Percentiles rank a stretch among this genome's conserved stretches.
These are phyloP conservation scores for Trichoderma erinaceum DNA, from an alignment of 495 filamentous ascomycete species.

Conservation along the genomic window DNA sequence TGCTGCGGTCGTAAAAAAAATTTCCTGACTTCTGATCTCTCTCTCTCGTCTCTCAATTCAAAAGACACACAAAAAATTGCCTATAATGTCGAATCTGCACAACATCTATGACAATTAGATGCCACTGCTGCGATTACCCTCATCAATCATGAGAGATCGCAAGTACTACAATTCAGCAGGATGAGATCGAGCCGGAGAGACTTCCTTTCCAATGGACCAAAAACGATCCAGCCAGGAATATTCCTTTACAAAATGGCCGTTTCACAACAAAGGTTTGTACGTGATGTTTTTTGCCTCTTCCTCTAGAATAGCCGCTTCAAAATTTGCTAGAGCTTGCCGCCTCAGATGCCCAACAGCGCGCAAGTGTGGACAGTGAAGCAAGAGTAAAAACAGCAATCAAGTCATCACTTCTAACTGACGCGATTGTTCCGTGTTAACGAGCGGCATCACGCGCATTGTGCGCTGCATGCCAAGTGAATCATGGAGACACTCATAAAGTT, in stretches of 20 bases:
- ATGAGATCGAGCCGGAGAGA: no score
- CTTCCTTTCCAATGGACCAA: no score
- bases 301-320: conserved; percentile 30
- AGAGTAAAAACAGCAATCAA: conserved; percentile 27
- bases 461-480: not conserved
- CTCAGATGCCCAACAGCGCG: conserved; percentile 36
- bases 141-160: no score
- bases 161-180: no score
- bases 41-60: not conserved
- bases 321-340: conserved; percentile 50
- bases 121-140: no score
- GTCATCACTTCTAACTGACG: conserved; percentile 2
- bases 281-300: not conserved
- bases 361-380: conserved; percentile 53
- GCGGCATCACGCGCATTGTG: conserved; percentile 6
- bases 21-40: not conserved
- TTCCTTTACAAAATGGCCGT: no score
- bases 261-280: no score
- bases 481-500: conserved; percentile 2
- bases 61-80: no score
- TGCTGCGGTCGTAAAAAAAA: not conserved
- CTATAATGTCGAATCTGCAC: no score
- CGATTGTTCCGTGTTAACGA: conserved; percentile 1
- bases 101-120: no score
- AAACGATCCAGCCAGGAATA: no score